Base-by-base conservation (phyloP, 345 rosid species). In the Gossypium ekmanianum region DNA sequence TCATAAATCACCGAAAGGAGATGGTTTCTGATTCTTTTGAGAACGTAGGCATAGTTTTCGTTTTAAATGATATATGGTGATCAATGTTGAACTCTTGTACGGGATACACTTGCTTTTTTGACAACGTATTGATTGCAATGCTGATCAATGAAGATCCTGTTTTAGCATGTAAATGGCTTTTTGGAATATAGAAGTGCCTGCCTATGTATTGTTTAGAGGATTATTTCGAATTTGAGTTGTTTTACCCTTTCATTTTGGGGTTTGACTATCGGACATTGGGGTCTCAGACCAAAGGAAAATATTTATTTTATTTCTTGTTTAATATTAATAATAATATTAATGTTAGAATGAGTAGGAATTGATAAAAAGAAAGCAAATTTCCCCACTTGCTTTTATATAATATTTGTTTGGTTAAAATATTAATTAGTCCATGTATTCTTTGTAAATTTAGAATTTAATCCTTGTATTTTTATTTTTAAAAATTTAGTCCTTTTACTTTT, bases 51-150 rank as follows among this genome's bases (percentile, higher is more conserved):
- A 67, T n/a, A 8, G 47, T 62, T 64, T 24, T 51, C 9, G 11
- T 11, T 54, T 69, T 24, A 27, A n/a, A 63, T 50, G 47, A 45
- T 65, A 52, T 62, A 43, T 0, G 56, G 57, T 66, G 68, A 61
- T 48, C 55, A 61, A 61, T 10, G 12, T 66, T 58, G 67, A 74
- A 71, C 61, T 62, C 43, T 10, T 22, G 7, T 62, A 45, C 39
- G 29, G 8, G 75, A 78, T 59, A 63, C 56, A 75, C 62, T 44
- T 65, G 13, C 14, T 54, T 57, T 59, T 14, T 51, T 55, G 74
- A 48, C 56, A 13, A 69, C 68, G 16, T 13, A 54, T 17, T 10
- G 20, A 45, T 62, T 16, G 47, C 70, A 27, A n/a, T 58, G 50
- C 6, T 24, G 56, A 45, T 22, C 20, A 65, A 43, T 22, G 41